Evolutionary conservation across 83 land plant genomes (phyloP).

Genomic region (Picea mariana): DNA sequence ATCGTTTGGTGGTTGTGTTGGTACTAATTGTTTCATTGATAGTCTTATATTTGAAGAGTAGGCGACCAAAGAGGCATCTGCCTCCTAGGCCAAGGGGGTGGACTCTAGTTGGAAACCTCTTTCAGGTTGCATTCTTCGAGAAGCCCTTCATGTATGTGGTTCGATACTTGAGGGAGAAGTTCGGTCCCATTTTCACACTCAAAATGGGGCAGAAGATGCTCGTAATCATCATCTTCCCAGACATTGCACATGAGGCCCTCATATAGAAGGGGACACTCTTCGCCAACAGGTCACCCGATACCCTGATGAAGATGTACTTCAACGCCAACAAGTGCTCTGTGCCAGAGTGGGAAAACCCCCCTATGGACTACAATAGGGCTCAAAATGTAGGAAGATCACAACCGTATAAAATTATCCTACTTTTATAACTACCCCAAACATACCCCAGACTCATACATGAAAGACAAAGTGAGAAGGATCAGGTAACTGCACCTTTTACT

Average conservation of each 20-base stretch:
- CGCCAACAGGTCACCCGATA: conserved; percentile 68
- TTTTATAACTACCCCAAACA: no score
- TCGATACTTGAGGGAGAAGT: conserved; percentile 25
- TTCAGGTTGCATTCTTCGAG: conserved; percentile 50
- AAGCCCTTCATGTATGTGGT: conserved; percentile 51
- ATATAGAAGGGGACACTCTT: conserved; percentile 53
- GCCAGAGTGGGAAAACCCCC: no score
- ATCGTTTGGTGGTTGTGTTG: neutral
- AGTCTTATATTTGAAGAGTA: neutral
- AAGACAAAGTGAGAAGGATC: no score
- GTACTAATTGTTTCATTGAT: neutral
- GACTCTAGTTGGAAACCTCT: conserved; percentile 66
- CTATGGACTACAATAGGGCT: no score
- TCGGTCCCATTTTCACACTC: conserved; percentile 65
- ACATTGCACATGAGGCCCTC: conserved; percentile 64
- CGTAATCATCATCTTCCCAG: conserved; percentile 46
- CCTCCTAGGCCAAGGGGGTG: conserved; percentile 69
- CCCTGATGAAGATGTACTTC: conserved; percentile 45
- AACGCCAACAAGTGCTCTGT: conserved; percentile 54
- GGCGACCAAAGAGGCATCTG: conserved; percentile 3
- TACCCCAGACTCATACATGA: no score
- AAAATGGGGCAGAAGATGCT: conserved; percentile 50
- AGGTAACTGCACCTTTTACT: no score
- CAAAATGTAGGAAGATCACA: no score
- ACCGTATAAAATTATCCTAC: no score